Percentiles rank a stretch among this genome's conserved stretches.
phyloP scores from a whole-genome alignment of 371 early-diverging fungal species.

The Mucor irregularis region DNA sequence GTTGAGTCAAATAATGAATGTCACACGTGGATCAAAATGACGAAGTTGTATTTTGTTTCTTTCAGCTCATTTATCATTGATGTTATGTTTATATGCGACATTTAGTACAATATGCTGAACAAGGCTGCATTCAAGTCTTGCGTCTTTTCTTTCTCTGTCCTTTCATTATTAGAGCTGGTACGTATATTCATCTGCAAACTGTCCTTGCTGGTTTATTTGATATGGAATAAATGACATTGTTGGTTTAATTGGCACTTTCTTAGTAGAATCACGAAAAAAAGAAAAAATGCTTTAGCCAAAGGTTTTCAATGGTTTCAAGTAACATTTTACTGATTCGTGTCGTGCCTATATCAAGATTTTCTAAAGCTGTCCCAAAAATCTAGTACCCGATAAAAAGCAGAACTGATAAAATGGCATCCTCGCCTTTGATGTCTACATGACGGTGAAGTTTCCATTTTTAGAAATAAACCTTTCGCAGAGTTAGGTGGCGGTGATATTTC shows the following conservation, averaged over 20 bases:
- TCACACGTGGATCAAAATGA: conserved; percentile 12
- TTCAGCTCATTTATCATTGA: conserved; percentile 13
- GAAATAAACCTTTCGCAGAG: conserved; percentile 90
- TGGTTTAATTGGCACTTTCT: conserved; percentile 8
- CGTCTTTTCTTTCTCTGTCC: conserved; percentile 11
- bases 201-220: conserved; percentile 16
- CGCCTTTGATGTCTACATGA: conserved; percentile 99
- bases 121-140: conserved; percentile 11
- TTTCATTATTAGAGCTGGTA: conserved; percentile 18
- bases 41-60: conserved; percentile 15
- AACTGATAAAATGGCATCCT: conserved; percentile 88
- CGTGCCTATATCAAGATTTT: too few species aligned
- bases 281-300: too few species aligned
- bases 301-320: too few species aligned
- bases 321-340: too few species aligned
- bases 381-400: conserved; percentile 58
- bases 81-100: conserved; percentile 13
- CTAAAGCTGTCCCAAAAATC: too few species aligned
- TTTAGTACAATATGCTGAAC: conserved; percentile 14
- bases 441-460: conserved; percentile 97
- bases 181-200: conserved; percentile 17
- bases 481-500: conserved; percentile 99
- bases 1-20: too few species aligned
- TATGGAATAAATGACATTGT: conserved; percentile 13
- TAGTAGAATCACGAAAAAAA: neutral